A percentile compares a stretch with the other conserved stretches of the same genome.
Conservation (phyloP, 1,284 basidiomycete species). For the Ustilago vetiveriae region DNA sequence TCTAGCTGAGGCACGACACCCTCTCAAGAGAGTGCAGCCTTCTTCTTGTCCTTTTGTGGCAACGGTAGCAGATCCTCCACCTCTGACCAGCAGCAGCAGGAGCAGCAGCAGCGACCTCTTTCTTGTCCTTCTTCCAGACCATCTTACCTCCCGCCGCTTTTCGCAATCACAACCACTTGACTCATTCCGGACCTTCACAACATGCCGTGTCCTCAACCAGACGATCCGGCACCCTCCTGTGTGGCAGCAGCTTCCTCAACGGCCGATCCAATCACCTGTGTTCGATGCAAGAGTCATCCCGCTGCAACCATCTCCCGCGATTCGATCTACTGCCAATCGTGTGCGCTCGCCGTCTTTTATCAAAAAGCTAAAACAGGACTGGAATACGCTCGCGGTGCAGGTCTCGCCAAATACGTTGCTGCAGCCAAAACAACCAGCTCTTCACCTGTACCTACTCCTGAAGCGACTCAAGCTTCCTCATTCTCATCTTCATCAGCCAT, state of each 20-base stretch:
- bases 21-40: too few species aligned
- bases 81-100: too few species aligned
- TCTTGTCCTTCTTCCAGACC: too few species aligned
- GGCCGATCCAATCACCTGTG: constrained; percentile 17
- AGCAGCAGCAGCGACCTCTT: too few species aligned
- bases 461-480: not conserved
- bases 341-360: constrained; percentile 51
- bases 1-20: constrained; percentile 10
- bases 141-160: too few species aligned
- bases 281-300: constrained; percentile 45
- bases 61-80: not conserved
- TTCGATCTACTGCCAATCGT: constrained; percentile 52
- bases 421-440: constrained; percentile 8
- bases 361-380: constrained; percentile 51
- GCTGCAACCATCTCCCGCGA: constrained; percentile 49
- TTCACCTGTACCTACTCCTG: not conserved
- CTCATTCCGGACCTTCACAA: not conserved
- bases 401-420: constrained; percentile 47
- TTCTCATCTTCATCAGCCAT: not conserved
- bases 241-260: not conserved
- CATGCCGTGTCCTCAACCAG: constrained; percentile 48
- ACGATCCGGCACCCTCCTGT: constrained; percentile 13
- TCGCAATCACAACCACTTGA: too few species aligned
- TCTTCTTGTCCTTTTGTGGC: too few species aligned
- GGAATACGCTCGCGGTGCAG: constrained; percentile 53